Percentiles rank a stretch among this genome's conserved stretches.
phyloP scores from a whole-genome alignment of 805 yeast genomes.

The Priceomyces haplophilus region DNA sequence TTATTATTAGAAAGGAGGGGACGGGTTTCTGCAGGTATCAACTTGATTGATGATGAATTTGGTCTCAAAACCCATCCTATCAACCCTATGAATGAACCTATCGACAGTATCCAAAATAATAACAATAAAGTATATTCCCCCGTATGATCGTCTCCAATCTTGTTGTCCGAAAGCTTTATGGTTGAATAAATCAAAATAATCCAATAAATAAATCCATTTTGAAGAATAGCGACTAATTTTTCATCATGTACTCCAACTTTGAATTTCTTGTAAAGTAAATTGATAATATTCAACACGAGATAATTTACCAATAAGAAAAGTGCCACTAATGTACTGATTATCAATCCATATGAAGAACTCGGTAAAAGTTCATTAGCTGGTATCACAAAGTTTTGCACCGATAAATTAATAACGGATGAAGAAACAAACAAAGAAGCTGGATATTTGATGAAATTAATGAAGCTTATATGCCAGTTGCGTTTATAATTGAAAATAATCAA shows the following conservation, averaged over 20 bases:
- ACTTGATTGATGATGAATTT: neutral
- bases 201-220: conserved; percentile 60
- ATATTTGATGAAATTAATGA: conserved; percentile 48
- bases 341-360: conserved; percentile 40
- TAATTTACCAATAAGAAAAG: conserved; percentile 54
- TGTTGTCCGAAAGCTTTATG: conserved; percentile 47
- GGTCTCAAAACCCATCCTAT: conserved; percentile 39
- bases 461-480: conserved; percentile 45
- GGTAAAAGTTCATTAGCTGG: conserved; percentile 31
- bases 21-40: conserved; percentile 23
- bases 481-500: conserved; percentile 44
- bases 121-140: conserved; percentile 53
- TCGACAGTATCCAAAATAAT: conserved; percentile 44
- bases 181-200: conserved; percentile 41
- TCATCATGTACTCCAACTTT: conserved; percentile 43
- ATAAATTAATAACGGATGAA: conserved; percentile 23
- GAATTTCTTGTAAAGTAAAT: conserved; percentile 28
- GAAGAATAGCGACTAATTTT: conserved; percentile 41
- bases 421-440: conserved; percentile 58
- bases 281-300: conserved; percentile 46
- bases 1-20: conserved; percentile 26
- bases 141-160: conserved; percentile 42
- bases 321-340: conserved; percentile 39
- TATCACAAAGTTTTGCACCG: conserved; percentile 17
- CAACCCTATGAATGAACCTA: conserved; percentile 52